Conservation (phyloP, 345 rosid genomes). For the Corymbia maculata region DNA sequence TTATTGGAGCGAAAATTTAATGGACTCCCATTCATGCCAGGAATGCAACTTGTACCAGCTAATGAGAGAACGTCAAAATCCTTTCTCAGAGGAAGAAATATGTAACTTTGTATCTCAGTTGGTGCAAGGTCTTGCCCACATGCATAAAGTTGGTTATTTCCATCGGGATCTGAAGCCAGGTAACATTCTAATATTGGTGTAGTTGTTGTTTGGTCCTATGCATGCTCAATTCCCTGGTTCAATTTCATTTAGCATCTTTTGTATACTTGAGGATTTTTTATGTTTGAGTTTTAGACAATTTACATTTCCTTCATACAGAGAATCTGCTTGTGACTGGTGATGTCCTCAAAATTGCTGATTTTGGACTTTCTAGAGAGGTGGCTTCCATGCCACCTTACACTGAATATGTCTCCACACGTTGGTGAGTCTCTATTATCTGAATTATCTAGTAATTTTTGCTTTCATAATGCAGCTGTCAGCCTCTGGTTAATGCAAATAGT, state of each 20-base stretch:
- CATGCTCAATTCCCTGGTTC: not conserved
- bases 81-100: conserved; percentile 75
- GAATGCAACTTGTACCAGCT: conserved; percentile 77
- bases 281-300: not conserved
- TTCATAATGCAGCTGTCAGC: not conserved
- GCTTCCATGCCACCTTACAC: conserved; percentile 88
- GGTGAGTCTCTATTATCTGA: conserved; percentile 31
- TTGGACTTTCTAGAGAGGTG: conserved; percentile 95
- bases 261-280: not conserved
- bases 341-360: conserved; percentile 85
- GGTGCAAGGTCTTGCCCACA: conserved; percentile 84
- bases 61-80: conserved; percentile 59
- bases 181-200: conserved; percentile 4
- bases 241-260: not conserved
- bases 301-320: conserved; percentile 25
- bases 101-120: conserved; percentile 64
- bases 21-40: conserved; percentile 16
- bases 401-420: conserved; percentile 94
- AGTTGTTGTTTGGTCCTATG: not conserved
- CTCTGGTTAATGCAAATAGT: not conserved
- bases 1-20: not conserved
- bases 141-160: conserved; percentile 82
- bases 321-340: conserved; percentile 81
- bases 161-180: conserved; percentile 96
- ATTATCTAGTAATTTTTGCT: not conserved